Evolutionary conservation across 2,329 filamentous ascomycete genomes (phyloP), one percentile per base, ranked within the genome.

Genomic region (Ophiosphaerella korrae): DNA sequence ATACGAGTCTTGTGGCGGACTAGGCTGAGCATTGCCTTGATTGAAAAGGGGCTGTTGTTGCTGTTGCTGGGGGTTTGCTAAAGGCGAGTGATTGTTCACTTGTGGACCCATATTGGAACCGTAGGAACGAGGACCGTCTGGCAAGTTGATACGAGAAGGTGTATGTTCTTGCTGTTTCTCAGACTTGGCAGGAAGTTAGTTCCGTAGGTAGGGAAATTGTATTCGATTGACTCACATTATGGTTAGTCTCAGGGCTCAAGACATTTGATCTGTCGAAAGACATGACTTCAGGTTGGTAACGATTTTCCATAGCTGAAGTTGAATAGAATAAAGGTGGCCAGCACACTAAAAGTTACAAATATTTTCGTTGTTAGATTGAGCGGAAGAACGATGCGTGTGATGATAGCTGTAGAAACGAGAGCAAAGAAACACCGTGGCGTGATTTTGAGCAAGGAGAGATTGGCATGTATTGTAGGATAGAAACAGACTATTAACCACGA

Each of bases 271-370:
- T 63, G 36, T 63, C 64, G 51, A 65, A 65, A 34, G 63, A 61
- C 47, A 65, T 44, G 29, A 62, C 58, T 47, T 64, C 56, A 32
- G 63, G 62, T 46, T 68, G 63, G 42, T 62, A 70, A 45, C 60
- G 62, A 52, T 60, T 60, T 47, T 71, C 66, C 68, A 71, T 71
- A 57, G 53, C 46, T 55, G 58, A 48, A 53, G 45, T 58, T 55
- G 29, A 14, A 5, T 21, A 21, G 23, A 45, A 52, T 48, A 56
- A 54, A 50, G 66, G 65, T 70, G 68, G 43, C 67, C 67, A 67
- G 68, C 67, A 71, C 68, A 63, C 54, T 53, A 57, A 49, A 52
- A 36, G 26, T 53, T 59, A 58, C 32, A 42, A 63, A 58, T 32
- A 57, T 56, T 48, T 55, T 53, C 53, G 51, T 55, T 46, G 57